A percentile compares a stretch with the other conserved stretches of the same genome.
Conservation (phyloP, 1,139 yeast genomes). For the Kurtzmaniella natalensis region DNA sequence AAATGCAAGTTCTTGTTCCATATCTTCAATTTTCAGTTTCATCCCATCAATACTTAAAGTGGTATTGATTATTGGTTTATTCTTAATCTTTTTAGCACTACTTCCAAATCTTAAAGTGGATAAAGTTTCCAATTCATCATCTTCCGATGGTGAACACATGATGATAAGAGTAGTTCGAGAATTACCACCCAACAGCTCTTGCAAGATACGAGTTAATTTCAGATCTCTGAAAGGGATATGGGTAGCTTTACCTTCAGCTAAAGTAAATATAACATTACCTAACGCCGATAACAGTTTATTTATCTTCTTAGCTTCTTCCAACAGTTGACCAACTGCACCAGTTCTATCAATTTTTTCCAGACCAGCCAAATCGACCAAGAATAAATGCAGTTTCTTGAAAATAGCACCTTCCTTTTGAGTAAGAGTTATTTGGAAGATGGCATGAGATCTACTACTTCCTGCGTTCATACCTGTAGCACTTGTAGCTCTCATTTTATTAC, state of each 20-base stretch:
- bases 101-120: conserved; percentile 79
- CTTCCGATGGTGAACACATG: conserved; percentile 67
- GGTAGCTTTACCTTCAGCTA: conserved; percentile 63
- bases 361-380: conserved; percentile 84
- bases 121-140: conserved; percentile 64
- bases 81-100: conserved; percentile 69
- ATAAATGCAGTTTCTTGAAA: conserved; percentile 62
- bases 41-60: conserved; percentile 61
- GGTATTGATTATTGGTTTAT: conserved; percentile 63
- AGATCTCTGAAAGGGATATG: conserved; percentile 83
- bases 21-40: conserved; percentile 43
- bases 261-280: conserved; percentile 77
- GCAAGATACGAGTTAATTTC: conserved; percentile 74
- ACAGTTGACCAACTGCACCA: conserved; percentile 69
- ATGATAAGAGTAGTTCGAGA: conserved; percentile 76
- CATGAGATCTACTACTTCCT: conserved; percentile 79
- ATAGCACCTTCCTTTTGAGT: conserved; percentile 57
- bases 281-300: conserved; percentile 74
- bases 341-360: conserved; percentile 83
- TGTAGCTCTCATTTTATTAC: conserved; percentile 52
- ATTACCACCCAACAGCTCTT: conserved; percentile 86
- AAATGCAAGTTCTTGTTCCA: conserved; percentile 33
- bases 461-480: conserved; percentile 70
- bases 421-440: conserved; percentile 67
- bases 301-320: conserved; percentile 83